Evolutionary conservation across 371 early-diverging fungal species (phyloP), one percentile per base, ranked within the genome.

Genomic region (Apophysomyces sp.): DNA sequence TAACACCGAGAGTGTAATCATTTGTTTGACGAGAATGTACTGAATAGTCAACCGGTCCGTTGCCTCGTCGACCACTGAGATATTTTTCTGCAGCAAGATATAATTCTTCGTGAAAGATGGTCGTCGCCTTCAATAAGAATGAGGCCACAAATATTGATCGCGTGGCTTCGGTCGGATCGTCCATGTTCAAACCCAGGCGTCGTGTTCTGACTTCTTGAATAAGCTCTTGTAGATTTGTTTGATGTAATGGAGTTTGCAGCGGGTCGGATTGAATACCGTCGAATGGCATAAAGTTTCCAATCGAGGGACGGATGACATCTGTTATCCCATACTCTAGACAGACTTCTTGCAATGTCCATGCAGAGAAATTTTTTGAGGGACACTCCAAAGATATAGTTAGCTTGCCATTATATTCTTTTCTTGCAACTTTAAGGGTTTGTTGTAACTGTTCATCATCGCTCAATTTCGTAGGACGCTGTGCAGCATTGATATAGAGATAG

Each of bases 1-100:
- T 56, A 31, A 56, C 57, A 18, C 57, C 37, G 26, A 56, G 39
- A 37, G 21, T 13, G 44, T 44, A 44, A 37, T 27, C 36, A 56
- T 40, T 40, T 56, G 57, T 34, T 27, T 27, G 29, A 34, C 57
- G 57, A 24, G 57, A 56, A 37, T 56, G 39, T 36, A 56, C 39
- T 13, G 57, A 56, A 31, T 32, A 29, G 32, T 56, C 57, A 15
- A 56, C 57, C 24, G 57, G 57, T 56, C 57, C 36, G 34, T 34
- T 27, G 40, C 57, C 57, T 27, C 9, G 13, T 56, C 18, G 36
- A 37, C 57, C 37, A 34, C 57, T 36, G 30, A 56, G 9, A 29
- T 37, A 56, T 56, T 34, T 56, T 56, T 56, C 39, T 18, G 36
- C 24, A 24, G 36, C 36, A 40, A 56, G 31, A 56, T 37, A 37